Evolutionary conservation across 1,284 basidiomycete species (phyloP).

Genomic region (Caloboletus inedulis): DNA sequence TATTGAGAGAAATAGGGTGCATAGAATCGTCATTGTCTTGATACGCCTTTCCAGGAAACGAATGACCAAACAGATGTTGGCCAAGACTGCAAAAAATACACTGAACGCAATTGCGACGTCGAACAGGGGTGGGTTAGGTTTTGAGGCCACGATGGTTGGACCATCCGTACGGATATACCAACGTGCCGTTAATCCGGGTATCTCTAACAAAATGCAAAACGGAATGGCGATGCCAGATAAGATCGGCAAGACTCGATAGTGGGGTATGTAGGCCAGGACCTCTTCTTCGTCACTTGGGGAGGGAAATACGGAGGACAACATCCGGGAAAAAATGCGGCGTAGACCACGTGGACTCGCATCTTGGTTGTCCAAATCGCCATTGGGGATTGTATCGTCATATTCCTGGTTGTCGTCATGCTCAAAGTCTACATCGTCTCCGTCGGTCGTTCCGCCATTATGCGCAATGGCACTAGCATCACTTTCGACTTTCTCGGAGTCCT

Average conservation of each 20-base stretch:
- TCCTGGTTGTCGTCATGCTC: slow-evolving; percentile 13
- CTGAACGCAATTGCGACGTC: slow-evolving; percentile 66
- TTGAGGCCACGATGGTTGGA: slow-evolving; percentile 45
- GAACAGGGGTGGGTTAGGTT: slow-evolving; percentile 56
- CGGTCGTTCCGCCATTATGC: background rate
- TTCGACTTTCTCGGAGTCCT: slow-evolving; percentile 3
- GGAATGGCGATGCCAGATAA: slow-evolving; percentile 70
- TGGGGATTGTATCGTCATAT: background rate
- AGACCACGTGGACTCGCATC: background rate
- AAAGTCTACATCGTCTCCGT: background rate
- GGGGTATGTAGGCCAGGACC: slow-evolving; percentile 32
- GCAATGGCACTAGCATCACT: background rate
- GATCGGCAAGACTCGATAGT: slow-evolving; percentile 61
- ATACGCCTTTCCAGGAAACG: slow-evolving; percentile 72
- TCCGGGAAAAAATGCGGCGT: slow-evolving; percentile 2
- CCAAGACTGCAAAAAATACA: slow-evolving; percentile 64
- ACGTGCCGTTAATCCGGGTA: slow-evolving; percentile 67
- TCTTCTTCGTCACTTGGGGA: slow-evolving; percentile 25
- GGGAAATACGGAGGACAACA: slow-evolving; percentile 19
- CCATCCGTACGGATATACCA: slow-evolving; percentile 66
- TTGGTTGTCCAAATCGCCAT: background rate
- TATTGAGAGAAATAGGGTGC: slow-evolving; percentile 59
- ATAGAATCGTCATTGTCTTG: slow-evolving; percentile 59
- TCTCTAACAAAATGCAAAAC: slow-evolving; percentile 76
- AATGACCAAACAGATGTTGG: slow-evolving; percentile 65